A percentile compares a stretch with the other conserved stretches of the same genome.
These are phyloP conservation scores for Melanomma pulvis-pyrius DNA, from an alignment of 495 filamentous ascomycete genomes.

Conservation along the genomic window DNA sequence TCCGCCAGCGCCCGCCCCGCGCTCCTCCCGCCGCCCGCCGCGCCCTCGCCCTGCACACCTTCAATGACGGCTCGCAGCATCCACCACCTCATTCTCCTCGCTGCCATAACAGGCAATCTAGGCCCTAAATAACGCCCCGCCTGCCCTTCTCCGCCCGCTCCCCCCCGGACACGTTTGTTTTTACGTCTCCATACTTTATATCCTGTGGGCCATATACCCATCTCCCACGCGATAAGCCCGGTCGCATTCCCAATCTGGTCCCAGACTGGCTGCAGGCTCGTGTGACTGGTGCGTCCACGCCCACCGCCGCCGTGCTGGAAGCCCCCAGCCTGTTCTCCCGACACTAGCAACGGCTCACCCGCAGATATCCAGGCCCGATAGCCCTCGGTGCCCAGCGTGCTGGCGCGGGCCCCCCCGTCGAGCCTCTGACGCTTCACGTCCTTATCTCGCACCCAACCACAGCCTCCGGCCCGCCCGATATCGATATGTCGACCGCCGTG, in stretches of 20 bases:
- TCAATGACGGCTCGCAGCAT: constrained; percentile 41
- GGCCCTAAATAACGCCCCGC: constrained; percentile 24
- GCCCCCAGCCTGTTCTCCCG: constrained; percentile 8
- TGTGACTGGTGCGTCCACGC: constrained; percentile 38
- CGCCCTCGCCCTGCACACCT: constrained; percentile 1
- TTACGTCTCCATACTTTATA: constrained; percentile 24
- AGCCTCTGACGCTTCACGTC: constrained; percentile 12
- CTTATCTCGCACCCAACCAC: constrained; percentile 37
- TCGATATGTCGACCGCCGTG: constrained; percentile 45
- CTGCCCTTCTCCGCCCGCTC: constrained; percentile 6
- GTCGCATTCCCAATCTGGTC: constrained; percentile 33
- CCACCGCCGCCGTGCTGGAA: neutral
- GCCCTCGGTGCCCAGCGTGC: neutral
- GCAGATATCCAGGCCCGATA: constrained; percentile 21
- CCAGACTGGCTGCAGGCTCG: constrained; percentile 22
- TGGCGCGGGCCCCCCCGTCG: constrained; percentile 8
- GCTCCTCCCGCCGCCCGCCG: neutral
- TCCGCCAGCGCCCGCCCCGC: neutral
- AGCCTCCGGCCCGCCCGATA: neutral
- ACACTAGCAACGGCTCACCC: constrained; percentile 38
- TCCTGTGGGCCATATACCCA: constrained; percentile 23
- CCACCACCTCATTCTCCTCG: constrained; percentile 41
- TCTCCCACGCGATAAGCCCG: constrained; percentile 41
- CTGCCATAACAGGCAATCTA: constrained; percentile 39
- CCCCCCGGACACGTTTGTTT: constrained; percentile 21